Base-by-base conservation (phyloP, 2,329 filamentous ascomycete species). In the Cladosporium austrohemisphaericum region DNA sequence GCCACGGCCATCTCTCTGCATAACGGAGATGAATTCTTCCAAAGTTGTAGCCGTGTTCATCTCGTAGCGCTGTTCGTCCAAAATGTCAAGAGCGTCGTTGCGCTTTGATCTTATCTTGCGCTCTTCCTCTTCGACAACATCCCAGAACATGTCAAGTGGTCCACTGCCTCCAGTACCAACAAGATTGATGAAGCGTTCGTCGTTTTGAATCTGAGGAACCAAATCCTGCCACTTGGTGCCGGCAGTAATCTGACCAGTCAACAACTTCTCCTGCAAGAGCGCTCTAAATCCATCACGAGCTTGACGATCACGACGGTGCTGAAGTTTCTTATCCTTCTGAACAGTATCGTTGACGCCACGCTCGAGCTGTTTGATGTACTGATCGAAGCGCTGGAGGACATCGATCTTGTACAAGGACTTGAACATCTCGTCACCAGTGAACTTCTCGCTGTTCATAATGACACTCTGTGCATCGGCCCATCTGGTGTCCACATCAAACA, bases 61-160 rank as follows among this genome's bases (percentile, higher is more conserved):
- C 69, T 96, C 91, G 77, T 89, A 95, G 63, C 85, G 88, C 75
- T 88, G 87, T 71, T 95, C 89, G 87, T 66, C 64, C 16, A 66
- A 52, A 11, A 65, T 61, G 36, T 66, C 64, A 4, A 66, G 52
- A 19, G 60, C 63, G 32, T 56, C 53, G 31, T 63, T 63, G 16
- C 63, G 59, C 49, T 61, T 59, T 4, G 59, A 57, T 4, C 60
- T 59, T 18, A 68, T 57, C 51, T 61, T 62, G 31, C 87, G 83
- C 64, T 98, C 92, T 67, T 97, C 90, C 66, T 95, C 90, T 66
- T 97, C 93, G 20, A 97, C 78, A 40, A 91, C 76, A 66, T 98
- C 93, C 89, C 92, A 96, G 73, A 98, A 97, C 5, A 98, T 76
- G 62, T 97, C 90, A 56, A 95, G 78, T 11, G 93, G 88, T 4